Percentiles rank a stretch among this genome's conserved stretches.
phyloP scores from a whole-genome alignment of 768 basidiomycete species.

The Suillus luteus region DNA sequence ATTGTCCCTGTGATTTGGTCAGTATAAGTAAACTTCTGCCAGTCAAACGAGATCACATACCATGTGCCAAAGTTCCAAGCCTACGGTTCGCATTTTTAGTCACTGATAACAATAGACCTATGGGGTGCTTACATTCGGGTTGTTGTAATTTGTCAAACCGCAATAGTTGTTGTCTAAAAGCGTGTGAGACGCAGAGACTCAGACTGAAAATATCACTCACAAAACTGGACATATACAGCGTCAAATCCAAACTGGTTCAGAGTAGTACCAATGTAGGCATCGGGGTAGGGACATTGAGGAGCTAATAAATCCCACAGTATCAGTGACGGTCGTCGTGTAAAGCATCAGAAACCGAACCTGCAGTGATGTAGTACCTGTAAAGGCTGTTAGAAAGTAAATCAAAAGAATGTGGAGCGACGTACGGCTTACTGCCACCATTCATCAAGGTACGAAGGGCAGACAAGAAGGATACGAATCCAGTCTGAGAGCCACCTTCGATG shows the following conservation, averaged over 20 bases:
- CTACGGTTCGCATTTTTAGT: slow-evolving; percentile 33
- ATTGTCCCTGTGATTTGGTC: slow-evolving; percentile 39
- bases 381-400: slow-evolving; percentile 5
- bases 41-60: slow-evolving; percentile 21
- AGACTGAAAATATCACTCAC: slow-evolving; percentile 19
- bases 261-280: slow-evolving; percentile 44
- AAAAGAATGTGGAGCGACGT: slow-evolving; percentile 16
- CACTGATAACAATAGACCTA: background rate
- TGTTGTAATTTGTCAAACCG: slow-evolving; percentile 42
- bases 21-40: background rate
- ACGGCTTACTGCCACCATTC: slow-evolving; percentile 30
- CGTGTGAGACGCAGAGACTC: background rate
- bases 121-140: slow-evolving; percentile 34
- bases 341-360: slow-evolving; percentile 28
- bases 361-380: slow-evolving; percentile 46
- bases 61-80: slow-evolving; percentile 46
- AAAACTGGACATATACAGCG: slow-evolving; percentile 55
- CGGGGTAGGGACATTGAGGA: slow-evolving; percentile 51
- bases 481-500: slow-evolving; percentile 45
- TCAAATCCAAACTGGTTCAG: slow-evolving; percentile 47
- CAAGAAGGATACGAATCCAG: slow-evolving; percentile 33
- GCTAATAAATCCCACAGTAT: slow-evolving; percentile 22
- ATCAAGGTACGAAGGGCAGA: slow-evolving; percentile 29
- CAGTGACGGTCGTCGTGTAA: background rate
- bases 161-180: slow-evolving; percentile 51